Percentiles rank a stretch among this genome's conserved stretches.
These are phyloP conservation scores for Aspergillus ostianus DNA, from an alignment of 495 filamentous ascomycete species.

Conservation along the genomic window DNA sequence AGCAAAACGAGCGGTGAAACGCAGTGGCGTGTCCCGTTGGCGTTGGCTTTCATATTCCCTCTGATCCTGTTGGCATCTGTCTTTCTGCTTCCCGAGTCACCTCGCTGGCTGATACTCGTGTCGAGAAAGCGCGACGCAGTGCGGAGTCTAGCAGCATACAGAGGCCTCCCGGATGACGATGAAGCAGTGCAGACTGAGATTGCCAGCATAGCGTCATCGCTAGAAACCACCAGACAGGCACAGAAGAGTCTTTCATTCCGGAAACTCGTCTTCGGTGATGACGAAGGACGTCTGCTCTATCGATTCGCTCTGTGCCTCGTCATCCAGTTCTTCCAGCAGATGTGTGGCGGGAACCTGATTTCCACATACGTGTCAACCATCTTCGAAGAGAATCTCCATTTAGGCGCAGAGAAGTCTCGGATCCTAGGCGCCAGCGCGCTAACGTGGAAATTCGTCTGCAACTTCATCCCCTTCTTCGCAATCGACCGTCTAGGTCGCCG, in stretches of 20 bases:
- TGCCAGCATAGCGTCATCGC: conserved; percentile 32
- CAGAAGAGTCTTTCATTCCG: conserved; percentile 7
- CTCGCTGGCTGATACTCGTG: conserved; percentile 55
- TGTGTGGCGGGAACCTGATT: conserved; percentile 21
- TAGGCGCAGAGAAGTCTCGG: conserved; percentile 15
- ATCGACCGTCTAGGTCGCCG: conserved; percentile 28
- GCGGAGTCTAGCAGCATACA: conserved; percentile 28
- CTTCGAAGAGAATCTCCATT: conserved; percentile 20
- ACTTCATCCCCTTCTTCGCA: conserved; percentile 19
- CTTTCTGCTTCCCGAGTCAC: conserved; percentile 59
- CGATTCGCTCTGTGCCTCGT: conserved; percentile 26
- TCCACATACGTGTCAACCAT: conserved; percentile 20
- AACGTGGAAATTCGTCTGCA: conserved; percentile 46
- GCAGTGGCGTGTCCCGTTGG: conserved; percentile 50
- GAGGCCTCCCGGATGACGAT: conserved; percentile 25
- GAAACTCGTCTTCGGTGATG: conserved; percentile 17
- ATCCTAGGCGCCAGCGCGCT: conserved; percentile 28
- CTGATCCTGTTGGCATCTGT: conserved; percentile 55
- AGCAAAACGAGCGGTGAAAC: conserved; percentile 40
- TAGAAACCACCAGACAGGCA: conserved; percentile 22
- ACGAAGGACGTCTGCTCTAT: conserved; percentile 18
- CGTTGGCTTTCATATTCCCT: conserved; percentile 57
- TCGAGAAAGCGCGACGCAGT: conserved; percentile 51
- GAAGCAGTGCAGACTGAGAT: conserved; percentile 29
- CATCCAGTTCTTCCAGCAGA: conserved; percentile 30